A percentile compares a stretch with the other conserved stretches of the same genome.
Evolutionary conservation across 2,329 filamentous ascomycete genomes (phyloP).

Genomic region (Calonectria pteridis): DNA sequence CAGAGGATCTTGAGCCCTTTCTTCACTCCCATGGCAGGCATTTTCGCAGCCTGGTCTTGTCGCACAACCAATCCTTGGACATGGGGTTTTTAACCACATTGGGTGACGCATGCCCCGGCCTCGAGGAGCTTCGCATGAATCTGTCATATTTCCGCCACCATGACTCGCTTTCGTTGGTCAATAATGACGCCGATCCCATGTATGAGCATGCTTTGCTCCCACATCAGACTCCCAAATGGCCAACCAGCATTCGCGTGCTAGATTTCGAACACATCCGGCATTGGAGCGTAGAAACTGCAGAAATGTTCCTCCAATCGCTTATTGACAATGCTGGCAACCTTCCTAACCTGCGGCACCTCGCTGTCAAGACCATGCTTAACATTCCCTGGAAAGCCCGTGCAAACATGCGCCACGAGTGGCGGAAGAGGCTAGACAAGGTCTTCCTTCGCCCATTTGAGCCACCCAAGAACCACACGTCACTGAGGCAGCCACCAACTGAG

Average conservation of each 20-base stretch:
- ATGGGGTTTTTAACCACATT: constrained; percentile 80
- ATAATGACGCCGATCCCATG: constrained; percentile 77
- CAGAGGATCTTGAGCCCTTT: constrained; percentile 74
- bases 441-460: constrained; percentile 67
- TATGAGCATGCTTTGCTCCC: constrained; percentile 77
- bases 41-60: constrained; percentile 76
- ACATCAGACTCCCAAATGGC: constrained; percentile 82
- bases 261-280: constrained; percentile 84
- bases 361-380: constrained; percentile 83
- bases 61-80: constrained; percentile 84
- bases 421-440: constrained; percentile 74
- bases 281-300: constrained; percentile 77
- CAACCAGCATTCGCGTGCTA: constrained; percentile 75
- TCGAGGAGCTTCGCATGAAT: constrained; percentile 81
- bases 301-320: constrained; percentile 83
- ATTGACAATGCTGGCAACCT: constrained; percentile 77
- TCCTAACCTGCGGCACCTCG: constrained; percentile 75
- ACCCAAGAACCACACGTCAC: constrained; percentile 50
- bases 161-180: constrained; percentile 62
- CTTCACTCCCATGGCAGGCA: constrained; percentile 74
- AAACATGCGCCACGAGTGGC: constrained; percentile 83
- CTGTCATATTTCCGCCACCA: constrained; percentile 82
- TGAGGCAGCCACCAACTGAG: constrained; percentile 31
- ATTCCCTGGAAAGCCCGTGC: constrained; percentile 86
- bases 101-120: constrained; percentile 74